phyloP scores from a whole-genome alignment of 768 basidiomycete species.

The Calocybe cyanea region DNA sequence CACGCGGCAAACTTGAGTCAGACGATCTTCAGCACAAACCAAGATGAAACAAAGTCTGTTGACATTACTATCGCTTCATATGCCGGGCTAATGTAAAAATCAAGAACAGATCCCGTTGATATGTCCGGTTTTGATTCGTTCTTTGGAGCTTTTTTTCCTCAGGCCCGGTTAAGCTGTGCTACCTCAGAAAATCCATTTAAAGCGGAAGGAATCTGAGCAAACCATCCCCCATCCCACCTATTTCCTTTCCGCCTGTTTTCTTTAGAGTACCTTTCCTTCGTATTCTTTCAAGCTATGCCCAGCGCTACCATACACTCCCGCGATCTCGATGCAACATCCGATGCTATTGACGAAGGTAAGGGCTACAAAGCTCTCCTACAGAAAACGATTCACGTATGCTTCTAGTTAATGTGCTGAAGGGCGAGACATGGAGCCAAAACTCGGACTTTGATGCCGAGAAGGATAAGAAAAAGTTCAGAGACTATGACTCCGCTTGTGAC shows the following conservation, averaged over 20 bases:
- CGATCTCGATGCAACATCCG: constrained; percentile 42
- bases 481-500: constrained; percentile 67
- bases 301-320: constrained; percentile 20
- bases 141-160: not conserved
- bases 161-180: not conserved
- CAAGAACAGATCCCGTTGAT: constrained; percentile 3
- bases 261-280: not conserved
- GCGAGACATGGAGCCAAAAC: constrained; percentile 52
- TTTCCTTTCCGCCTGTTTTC: not conserved
- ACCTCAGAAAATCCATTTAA: constrained; percentile 4
- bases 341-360: constrained; percentile 46
- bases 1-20: constrained; percentile 1
- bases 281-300: constrained; percentile 23
- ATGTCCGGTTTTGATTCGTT: not conserved
- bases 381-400: not conserved
- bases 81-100: not conserved
- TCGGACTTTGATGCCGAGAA: constrained; percentile 58
- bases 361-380: not conserved
- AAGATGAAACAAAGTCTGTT: constrained; percentile 1
- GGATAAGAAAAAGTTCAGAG: constrained; percentile 66
- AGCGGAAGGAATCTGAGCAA: not conserved
- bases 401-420: constrained; percentile 68
- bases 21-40: not conserved
- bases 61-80: constrained; percentile 2
- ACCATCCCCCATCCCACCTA: not conserved